A percentile compares a stretch with the other conserved stretches of the same genome.
Conservation (phyloP, 2,329 filamentous ascomycete species). For the Stachybotrys chartarum region DNA sequence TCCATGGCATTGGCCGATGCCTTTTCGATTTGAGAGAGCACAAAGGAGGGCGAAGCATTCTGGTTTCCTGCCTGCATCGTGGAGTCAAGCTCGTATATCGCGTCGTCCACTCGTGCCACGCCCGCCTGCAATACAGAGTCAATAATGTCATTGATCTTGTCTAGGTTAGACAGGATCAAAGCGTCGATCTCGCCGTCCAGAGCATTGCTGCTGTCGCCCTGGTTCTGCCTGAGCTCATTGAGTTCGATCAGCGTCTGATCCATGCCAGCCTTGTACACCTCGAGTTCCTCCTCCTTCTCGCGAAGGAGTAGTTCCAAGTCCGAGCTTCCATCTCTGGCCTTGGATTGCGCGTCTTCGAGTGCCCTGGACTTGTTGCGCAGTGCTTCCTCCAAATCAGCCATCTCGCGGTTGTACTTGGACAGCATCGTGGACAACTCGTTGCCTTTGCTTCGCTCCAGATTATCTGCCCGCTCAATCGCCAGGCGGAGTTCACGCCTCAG, state of each 20-base stretch:
- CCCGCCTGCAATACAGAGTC: conserved; percentile 93
- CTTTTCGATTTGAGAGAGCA: conserved; percentile 95
- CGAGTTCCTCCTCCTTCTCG: conserved; percentile 95
- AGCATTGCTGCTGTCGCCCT: conserved; percentile 69
- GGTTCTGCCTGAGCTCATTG: conserved; percentile 74
- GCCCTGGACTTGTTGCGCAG: conserved; percentile 80
- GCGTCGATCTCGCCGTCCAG: conserved; percentile 88
- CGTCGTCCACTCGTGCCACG: conserved; percentile 90
- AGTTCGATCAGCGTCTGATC: conserved; percentile 91
- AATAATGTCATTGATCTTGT: conserved; percentile 95
- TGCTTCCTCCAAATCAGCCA: conserved; percentile 92
- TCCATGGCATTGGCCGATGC: conserved; percentile 91
- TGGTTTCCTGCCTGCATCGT: conserved; percentile 98
- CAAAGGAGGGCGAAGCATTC: conserved; percentile 89
- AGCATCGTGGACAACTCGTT: conserved; percentile 93
- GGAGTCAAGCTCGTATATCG: conserved; percentile 93
- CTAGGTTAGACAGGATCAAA: conserved; percentile 75
- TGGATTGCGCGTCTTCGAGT: conserved; percentile 75
- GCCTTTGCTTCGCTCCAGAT: conserved; percentile 86
- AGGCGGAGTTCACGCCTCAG: conserved; percentile 87
- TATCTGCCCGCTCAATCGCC: conserved; percentile 86
- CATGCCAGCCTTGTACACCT: conserved; percentile 97
- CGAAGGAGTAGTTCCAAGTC: conserved; percentile 80
- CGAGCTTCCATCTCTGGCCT: conserved; percentile 70
- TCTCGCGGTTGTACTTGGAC: conserved; percentile 92